These are phyloP conservation scores for Rhizophagus sp. DNA, from an alignment of 192 early-diverging fungal genomes.

Conservation along the genomic window DNA sequence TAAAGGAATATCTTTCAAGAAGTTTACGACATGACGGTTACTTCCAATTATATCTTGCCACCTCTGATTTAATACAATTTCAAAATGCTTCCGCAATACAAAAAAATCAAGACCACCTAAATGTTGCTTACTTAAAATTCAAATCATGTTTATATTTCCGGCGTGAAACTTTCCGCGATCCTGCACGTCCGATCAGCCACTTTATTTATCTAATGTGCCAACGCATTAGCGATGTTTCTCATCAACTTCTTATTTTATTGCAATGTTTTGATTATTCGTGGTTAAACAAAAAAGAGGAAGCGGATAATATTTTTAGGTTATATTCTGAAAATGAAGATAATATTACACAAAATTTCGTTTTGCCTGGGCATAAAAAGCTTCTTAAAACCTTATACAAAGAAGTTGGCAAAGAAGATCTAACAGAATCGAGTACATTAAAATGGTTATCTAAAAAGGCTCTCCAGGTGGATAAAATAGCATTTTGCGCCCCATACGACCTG, in stretches of 20 bases:
- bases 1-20: slow-evolving; percentile 20
- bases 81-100: not conserved
- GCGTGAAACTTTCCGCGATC: slow-evolving; percentile 11
- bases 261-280: slow-evolving; percentile 19
- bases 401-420: not conserved
- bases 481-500: slow-evolving; percentile 16
- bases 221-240: slow-evolving; percentile 16
- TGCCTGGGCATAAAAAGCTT: not conserved
- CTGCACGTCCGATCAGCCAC: not conserved
- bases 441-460: not conserved
- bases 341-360: slow-evolving; percentile 14
- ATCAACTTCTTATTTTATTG: not conserved
- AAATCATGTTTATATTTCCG: slow-evolving; percentile 9
- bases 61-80: not conserved
- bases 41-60: not conserved
- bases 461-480: slow-evolving; percentile 5
- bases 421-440: not conserved
- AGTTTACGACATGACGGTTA: slow-evolving; percentile 19
- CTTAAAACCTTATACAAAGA: not conserved
- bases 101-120: slow-evolving; percentile 1
- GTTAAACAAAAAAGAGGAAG: not conserved
- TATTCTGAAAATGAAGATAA: not conserved
- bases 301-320: not conserved
- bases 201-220: slow-evolving; percentile 21
- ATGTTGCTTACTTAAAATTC: slow-evolving; percentile 12